Evolutionary conservation across 73 alveolate species (phyloP).

Genomic region (Tetrahymena malaccensis): DNA sequence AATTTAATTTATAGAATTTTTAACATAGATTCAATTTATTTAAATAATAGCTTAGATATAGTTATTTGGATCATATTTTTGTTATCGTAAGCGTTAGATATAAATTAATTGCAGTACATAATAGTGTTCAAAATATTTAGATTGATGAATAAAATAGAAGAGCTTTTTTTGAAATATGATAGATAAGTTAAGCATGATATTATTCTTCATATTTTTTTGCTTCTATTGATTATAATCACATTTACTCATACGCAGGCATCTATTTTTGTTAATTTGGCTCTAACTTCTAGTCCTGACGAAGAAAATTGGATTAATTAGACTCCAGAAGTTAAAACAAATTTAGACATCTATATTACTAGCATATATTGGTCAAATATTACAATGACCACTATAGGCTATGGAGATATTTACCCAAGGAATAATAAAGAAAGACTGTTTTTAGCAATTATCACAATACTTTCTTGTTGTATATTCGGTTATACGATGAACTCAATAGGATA

Average conservation of each 20-base stretch:
- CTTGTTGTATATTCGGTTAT: conserved; percentile 83
- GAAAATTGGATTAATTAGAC: not conserved
- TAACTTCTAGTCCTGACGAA: not conserved
- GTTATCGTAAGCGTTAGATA: not conserved
- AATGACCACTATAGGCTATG: conserved; percentile 87
- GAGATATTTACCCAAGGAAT: conserved; percentile 78
- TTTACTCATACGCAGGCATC: not conserved
- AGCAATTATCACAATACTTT: conserved; percentile 59
- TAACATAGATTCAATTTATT: not conserved
- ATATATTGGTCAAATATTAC: conserved; percentile 77
- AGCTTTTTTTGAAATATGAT: not conserved
- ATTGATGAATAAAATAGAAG: not conserved
- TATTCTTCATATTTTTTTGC: not conserved
- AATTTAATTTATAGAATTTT: not conserved
- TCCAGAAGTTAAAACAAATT: not conserved
- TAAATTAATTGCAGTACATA: not conserved
- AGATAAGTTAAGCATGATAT: not conserved
- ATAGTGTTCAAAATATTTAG: not conserved
- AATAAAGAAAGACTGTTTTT: conserved; percentile 57
- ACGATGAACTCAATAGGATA: conserved; percentile 73
- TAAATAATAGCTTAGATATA: not conserved
- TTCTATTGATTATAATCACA: not conserved
- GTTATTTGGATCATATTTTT: not conserved
- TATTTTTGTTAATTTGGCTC: not conserved
- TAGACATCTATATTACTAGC: conserved; percentile 46